Conservation (phyloP, 2,329 filamentous ascomycete genomes). For the Talaromyces piceae region DNA sequence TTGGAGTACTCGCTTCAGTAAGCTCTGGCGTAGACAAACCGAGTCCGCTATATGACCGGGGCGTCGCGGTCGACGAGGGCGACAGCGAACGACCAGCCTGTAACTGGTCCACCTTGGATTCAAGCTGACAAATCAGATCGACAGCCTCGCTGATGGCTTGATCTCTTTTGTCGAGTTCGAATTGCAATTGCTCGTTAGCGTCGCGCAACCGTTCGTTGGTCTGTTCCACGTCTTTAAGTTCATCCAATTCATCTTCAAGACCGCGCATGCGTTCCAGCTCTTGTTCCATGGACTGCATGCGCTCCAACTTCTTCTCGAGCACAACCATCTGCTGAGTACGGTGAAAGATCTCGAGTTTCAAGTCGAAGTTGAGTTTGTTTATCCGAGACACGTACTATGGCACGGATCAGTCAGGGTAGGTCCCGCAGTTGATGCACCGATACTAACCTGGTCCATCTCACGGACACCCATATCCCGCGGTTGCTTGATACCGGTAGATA, state of each 20-base stretch:
- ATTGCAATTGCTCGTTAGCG: constrained; percentile 30
- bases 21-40: constrained; percentile 2
- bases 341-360: constrained; percentile 37
- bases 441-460: constrained; percentile 36
- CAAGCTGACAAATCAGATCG: constrained; percentile 36
- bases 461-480: constrained; percentile 36
- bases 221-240: constrained; percentile 29
- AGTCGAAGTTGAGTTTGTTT: constrained; percentile 37
- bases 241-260: constrained; percentile 29
- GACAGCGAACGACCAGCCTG: constrained; percentile 17
- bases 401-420: constrained; percentile 9
- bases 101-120: constrained; percentile 31
- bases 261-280: constrained; percentile 23
- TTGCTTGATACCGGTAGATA: constrained; percentile 25
- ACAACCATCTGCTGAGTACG: constrained; percentile 29
- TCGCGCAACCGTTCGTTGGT: constrained; percentile 30
- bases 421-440: not conserved
- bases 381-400: constrained; percentile 36
- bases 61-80: constrained; percentile 20
- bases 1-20: constrained; percentile 22
- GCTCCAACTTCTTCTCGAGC: constrained; percentile 31
- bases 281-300: constrained; percentile 31
- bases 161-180: constrained; percentile 33
- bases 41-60: constrained; percentile 19
- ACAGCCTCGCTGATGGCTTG: constrained; percentile 38